These are phyloP conservation scores for Boletus vinaceobasis DNA, from an alignment of 768 basidiomycete genomes.

Conservation along the genomic window DNA sequence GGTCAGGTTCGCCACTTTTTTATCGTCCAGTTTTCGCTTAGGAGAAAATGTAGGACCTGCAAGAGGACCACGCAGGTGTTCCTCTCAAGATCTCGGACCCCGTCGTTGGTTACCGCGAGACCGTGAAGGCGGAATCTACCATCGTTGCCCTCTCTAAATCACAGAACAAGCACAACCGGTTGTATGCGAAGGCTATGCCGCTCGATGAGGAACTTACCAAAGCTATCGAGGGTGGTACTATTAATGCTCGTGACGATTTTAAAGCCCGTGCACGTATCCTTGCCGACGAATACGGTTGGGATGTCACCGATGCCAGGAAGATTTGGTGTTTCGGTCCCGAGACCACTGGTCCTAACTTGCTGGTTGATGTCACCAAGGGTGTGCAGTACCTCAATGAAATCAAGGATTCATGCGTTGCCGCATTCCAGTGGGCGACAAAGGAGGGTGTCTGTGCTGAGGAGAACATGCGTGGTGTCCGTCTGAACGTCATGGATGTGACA, in stretches of 20 bases:
- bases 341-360: conserved; percentile 92
- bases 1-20: conserved; percentile 38
- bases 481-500: conserved; percentile 95
- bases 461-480: conserved; percentile 97
- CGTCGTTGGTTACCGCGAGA: conserved; percentile 97
- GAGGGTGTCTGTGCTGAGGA: conserved; percentile 96
- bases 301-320: conserved; percentile 98
- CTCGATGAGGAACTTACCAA: conserved; percentile 91
- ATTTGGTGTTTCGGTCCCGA: conserved; percentile 99
- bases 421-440: conserved; percentile 99
- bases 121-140: conserved; percentile 91
- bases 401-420: conserved; percentile 99
- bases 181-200: conserved; percentile 91
- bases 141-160: conserved; percentile 98
- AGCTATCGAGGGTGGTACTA: conserved; percentile 85
- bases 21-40: neutral
- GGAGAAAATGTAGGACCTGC: conserved; percentile 69
- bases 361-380: conserved; percentile 98
- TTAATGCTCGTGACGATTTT: conserved; percentile 94
- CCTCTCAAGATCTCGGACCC: conserved; percentile 98
- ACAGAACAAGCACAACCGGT: conserved; percentile 99
- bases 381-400: conserved; percentile 99
- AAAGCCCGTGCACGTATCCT: conserved; percentile 93
- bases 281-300: conserved; percentile 97
- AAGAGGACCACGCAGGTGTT: conserved; percentile 99